Evolutionary conservation across 306 rosid species (phyloP), one percentile per base, ranked within the genome.

Genomic region (Spatholobus suberectus): DNA sequence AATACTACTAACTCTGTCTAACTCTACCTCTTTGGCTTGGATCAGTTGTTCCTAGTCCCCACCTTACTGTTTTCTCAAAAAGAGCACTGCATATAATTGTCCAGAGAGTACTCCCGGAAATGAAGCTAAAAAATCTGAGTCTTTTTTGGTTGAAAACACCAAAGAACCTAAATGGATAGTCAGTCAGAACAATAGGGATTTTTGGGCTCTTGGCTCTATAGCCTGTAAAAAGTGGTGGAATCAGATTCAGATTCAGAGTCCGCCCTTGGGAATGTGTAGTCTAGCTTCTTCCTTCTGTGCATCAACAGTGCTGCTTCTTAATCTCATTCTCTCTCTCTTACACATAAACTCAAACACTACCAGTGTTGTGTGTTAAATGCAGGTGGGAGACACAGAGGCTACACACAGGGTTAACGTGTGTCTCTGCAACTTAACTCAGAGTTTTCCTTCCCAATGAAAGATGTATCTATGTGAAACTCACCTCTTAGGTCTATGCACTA

Each of bases 371-470:
- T 81, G 84, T 72, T 70, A 58, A 62, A 15, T 79, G 84, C 78
- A 76, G 89, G 85, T 70, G 80, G 80, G 77, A 82, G 87, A 84
- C 86, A 77, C 84, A 80, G 77, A 63, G 87, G 32, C 51, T 79
- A 82, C 78, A 87, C 75, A 40, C 67, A 82, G 90, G 77, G 87
- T 84, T 89, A 87, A 87, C 92, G 94, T 90, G 91, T 85, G 83
- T 76, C 63, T 77, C 87, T 89, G 86, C 89, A 82, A 89, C 85
- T 86, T 49, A 58, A 81, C 89, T 86, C 58, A 57, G 78, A 58
- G 81, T 73, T 91, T 92, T 85, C 91, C 90, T 92, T 92, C 94
- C 97, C 97, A 54, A 91, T 85, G 89, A 85, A 81, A 69, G 49
- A 63, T 29, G 18, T 67, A 35, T 67, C 44, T 17, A 4, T 67